Evolutionary conservation across 176 grass and related monocot species (phyloP), one percentile per base, ranked within the genome.

Genomic region (Rhynchospora pubera): DNA sequence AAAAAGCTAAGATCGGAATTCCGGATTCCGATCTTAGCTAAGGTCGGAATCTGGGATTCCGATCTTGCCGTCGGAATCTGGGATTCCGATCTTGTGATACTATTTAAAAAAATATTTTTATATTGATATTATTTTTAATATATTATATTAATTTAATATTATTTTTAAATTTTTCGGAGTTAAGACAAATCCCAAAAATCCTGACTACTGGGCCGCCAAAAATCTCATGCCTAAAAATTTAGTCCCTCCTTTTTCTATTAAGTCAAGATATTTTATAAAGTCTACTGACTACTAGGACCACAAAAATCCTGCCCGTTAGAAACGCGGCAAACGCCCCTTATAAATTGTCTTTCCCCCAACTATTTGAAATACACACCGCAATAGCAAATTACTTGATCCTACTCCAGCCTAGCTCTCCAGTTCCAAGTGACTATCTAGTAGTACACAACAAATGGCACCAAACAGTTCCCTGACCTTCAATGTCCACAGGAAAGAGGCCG

Each of bases 401-500:
- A 24, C 19, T 47, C 10, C 15, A n/a, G 13, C 13, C 4, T 14
- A 32, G 13, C 5, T 2, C 9, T 66, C 62, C 39, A n/a, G n/a
- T n/a, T n/a, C 39, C 7, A 70, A 79, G 57, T 59, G 26, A 79
- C 32, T 55, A 78, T 30, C 16, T 62, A 15, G 0, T 42, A 51
- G 9, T 13, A n/a, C n/a, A 32, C 34, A 48, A 10, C 34, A 81
- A 81, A 81, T 81, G 79, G 59, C 79, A 64, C 7, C 78, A 14
- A 47, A 81, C 48, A 44, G 19, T 83, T 66, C 88, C 42, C 57
- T 92, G 58, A 92, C 19, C 65, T 92, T 95, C 82, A 66, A 78
- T 15, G 93, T 92, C 44, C 46, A 87, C 14, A 83, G 90, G 72
- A 50, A 18, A n/a, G 52, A 83, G 11, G 71, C 90, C 44, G 84